A percentile compares a stretch with the other conserved stretches of the same genome.
Evolutionary conservation across 352 stramenopile genomes (phyloP).

Genomic region (Globisporangium spiculum): DNA sequence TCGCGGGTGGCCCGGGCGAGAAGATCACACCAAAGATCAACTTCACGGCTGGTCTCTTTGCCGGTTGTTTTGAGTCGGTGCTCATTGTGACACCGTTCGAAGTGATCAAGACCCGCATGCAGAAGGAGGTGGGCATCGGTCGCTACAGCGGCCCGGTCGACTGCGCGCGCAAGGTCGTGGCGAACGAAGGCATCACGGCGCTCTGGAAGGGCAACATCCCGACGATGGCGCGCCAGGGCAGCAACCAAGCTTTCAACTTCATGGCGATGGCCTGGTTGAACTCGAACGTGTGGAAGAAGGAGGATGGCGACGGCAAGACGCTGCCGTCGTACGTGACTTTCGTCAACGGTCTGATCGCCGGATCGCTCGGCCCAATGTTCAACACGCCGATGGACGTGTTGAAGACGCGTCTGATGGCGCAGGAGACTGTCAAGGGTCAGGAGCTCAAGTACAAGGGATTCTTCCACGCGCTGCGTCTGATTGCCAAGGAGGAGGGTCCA

Average conservation of each 20-base stretch:
- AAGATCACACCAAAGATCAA: slow-evolving; percentile 72
- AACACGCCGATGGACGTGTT: slow-evolving; percentile 93
- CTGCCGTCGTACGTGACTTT: slow-evolving; percentile 93
- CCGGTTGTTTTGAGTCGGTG: slow-evolving; percentile 94
- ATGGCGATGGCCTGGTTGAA: slow-evolving; percentile 92
- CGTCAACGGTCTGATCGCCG: slow-evolving; percentile 90
- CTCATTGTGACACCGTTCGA: slow-evolving; percentile 97
- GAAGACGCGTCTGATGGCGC: slow-evolving; percentile 93
- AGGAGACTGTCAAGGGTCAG: slow-evolving; percentile 87
- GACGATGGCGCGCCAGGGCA: slow-evolving; percentile 96
- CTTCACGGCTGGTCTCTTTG: slow-evolving; percentile 88
- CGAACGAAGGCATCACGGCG: slow-evolving; percentile 91
- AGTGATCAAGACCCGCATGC: slow-evolving; percentile 98
- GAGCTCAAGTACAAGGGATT: slow-evolving; percentile 96
- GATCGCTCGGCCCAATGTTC: slow-evolving; percentile 81
- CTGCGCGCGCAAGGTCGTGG: slow-evolving; percentile 90
- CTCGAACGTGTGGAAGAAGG: slow-evolving; percentile 90
- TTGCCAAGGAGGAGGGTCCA: slow-evolving; percentile 93
- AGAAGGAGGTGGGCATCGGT: slow-evolving; percentile 91
- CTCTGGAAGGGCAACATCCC: slow-evolving; percentile 96
- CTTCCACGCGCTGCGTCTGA: slow-evolving; percentile 90
- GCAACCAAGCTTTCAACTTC: slow-evolving; percentile 99
- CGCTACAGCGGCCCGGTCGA: slow-evolving; percentile 90
- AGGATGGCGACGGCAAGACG: slow-evolving; percentile 87
- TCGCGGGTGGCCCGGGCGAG: slow-evolving; percentile 71